phyloP scores from a whole-genome alignment of 2,329 filamentous ascomycete species.

The Myotisia sp. region DNA sequence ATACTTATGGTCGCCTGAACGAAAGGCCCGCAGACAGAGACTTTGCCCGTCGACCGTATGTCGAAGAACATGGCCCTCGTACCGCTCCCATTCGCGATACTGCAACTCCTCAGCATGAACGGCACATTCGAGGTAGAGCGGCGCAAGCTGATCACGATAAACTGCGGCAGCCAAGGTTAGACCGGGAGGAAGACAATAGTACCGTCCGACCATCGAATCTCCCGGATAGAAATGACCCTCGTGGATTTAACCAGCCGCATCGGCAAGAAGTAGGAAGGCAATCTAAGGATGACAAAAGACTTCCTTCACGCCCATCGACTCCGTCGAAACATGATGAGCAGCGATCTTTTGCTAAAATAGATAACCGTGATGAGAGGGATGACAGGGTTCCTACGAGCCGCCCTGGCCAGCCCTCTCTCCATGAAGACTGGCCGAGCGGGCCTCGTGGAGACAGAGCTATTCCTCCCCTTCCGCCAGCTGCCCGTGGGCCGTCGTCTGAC shows the following conservation, averaged over 20 bases:
- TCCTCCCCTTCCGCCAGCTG: constrained; percentile 21
- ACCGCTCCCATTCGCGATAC: constrained; percentile 22
- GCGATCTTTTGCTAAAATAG: constrained; percentile 11
- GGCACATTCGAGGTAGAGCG: constrained; percentile 21
- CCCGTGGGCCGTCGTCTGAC: constrained; percentile 16
- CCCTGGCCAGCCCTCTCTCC: constrained; percentile 16
- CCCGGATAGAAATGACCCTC: constrained; percentile 5
- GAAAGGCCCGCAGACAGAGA: no score
- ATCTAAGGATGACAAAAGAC: constrained; percentile 12
- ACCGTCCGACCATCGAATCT: constrained; percentile 2
- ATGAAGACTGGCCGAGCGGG: constrained; percentile 39
- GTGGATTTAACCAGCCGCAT: constrained; percentile 7
- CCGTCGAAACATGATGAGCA: constrained; percentile 12
- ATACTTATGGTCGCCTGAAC: constrained; percentile 1
- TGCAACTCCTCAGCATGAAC: constrained; percentile 24
- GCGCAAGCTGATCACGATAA: constrained; percentile 18
- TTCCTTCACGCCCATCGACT: constrained; percentile 13
- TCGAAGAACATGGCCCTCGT: constrained; percentile 28
- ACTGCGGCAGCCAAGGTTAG: constrained; percentile 8
- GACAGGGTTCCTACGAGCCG: constrained; percentile 22
- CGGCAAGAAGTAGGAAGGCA: constrained; percentile 8
- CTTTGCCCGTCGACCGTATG: constrained; percentile 19
- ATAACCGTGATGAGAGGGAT: constrained; percentile 23
- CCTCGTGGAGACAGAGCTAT: constrained; percentile 28
- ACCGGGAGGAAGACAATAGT: constrained; percentile 8